These are phyloP conservation scores for Nepenthes gracilis DNA, from an alignment of 148 eudicot species.

Conservation along the genomic window DNA sequence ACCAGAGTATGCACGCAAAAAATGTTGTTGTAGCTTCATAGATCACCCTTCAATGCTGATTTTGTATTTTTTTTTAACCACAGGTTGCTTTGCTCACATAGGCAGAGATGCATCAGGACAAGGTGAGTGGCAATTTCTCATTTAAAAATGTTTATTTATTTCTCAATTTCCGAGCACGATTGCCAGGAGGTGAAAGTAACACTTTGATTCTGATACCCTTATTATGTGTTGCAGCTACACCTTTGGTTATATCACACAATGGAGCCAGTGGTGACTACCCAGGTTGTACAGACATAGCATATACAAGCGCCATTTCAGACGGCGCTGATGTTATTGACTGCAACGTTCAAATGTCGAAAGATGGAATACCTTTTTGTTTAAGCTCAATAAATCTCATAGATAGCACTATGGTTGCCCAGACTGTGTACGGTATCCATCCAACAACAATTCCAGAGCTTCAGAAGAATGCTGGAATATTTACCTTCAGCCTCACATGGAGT, in stretches of 20 bases:
- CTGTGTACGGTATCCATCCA: conserved; percentile 24
- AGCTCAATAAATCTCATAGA: conserved; percentile 61
- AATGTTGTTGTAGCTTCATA: not conserved
- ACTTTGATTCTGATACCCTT: not conserved
- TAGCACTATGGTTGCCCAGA: conserved; percentile 37
- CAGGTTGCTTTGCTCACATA: conserved; percentile 85
- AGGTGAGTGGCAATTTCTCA: conserved; percentile 30
- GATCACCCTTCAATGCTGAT: conserved; percentile 14
- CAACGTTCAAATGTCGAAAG: conserved; percentile 76
- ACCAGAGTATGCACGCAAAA: no score
- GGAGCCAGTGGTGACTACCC: conserved; percentile 97
- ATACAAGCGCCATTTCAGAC: conserved; percentile 54
- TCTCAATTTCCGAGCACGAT: not conserved
- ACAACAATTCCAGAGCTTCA: conserved; percentile 34
- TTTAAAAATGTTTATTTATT: not conserved
- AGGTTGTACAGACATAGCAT: conserved; percentile 74
- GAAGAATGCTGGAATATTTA: conserved; percentile 38
- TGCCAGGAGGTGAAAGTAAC: not conserved
- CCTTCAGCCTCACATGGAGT: conserved; percentile 67
- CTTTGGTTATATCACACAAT: conserved; percentile 52
- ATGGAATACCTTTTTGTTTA: conserved; percentile 77
- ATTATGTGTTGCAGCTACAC: conserved; percentile 31
- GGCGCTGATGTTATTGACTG: conserved; percentile 85
- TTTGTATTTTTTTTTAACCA: conserved; percentile 4
- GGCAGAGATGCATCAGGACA: conserved; percentile 25